Evolutionary conservation across 352 stramenopile genomes (phyloP).

Genomic region (Globisporangium okanoganense): DNA sequence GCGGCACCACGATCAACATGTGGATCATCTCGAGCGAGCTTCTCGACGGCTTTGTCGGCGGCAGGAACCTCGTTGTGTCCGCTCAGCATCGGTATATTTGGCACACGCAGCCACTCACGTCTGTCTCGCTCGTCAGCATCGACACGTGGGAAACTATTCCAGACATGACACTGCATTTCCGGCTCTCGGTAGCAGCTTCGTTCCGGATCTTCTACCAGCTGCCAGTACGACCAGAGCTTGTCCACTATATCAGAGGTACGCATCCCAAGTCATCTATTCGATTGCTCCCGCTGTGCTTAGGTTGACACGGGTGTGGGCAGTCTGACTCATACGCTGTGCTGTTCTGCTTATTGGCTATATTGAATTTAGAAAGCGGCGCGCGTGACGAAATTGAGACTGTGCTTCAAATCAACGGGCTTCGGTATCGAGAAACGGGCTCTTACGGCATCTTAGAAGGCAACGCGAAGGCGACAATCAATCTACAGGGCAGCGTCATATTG

Average conservation of each 20-base stretch:
- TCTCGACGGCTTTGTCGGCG: constrained; percentile 66
- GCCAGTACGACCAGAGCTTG: constrained; percentile 48
- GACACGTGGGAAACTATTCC: constrained; percentile 52
- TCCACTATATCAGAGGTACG: constrained; percentile 51
- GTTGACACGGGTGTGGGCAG: neutral
- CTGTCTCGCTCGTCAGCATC: constrained; percentile 33
- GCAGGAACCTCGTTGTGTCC: constrained; percentile 55
- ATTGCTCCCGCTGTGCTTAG: neutral
- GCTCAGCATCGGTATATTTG: constrained; percentile 68
- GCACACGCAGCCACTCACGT: constrained; percentile 52
- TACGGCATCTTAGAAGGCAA: constrained; percentile 50
- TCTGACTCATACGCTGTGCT: neutral
- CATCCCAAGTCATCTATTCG: no score
- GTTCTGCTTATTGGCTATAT: constrained; percentile 13
- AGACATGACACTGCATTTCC: constrained; percentile 54
- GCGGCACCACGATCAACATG: constrained; percentile 35
- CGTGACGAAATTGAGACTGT: constrained; percentile 62
- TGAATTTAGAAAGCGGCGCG: constrained; percentile 35
- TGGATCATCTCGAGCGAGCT: constrained; percentile 61
- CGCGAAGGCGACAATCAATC: constrained; percentile 49
- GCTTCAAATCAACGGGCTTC: constrained; percentile 58
- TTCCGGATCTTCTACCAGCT: constrained; percentile 77
- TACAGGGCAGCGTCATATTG: constrained; percentile 62
- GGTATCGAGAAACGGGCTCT: constrained; percentile 66
- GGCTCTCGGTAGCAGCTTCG: constrained; percentile 36